Conservation (phyloP, 2,329 filamentous ascomycete genomes). For the Claviceps citrina region DNA sequence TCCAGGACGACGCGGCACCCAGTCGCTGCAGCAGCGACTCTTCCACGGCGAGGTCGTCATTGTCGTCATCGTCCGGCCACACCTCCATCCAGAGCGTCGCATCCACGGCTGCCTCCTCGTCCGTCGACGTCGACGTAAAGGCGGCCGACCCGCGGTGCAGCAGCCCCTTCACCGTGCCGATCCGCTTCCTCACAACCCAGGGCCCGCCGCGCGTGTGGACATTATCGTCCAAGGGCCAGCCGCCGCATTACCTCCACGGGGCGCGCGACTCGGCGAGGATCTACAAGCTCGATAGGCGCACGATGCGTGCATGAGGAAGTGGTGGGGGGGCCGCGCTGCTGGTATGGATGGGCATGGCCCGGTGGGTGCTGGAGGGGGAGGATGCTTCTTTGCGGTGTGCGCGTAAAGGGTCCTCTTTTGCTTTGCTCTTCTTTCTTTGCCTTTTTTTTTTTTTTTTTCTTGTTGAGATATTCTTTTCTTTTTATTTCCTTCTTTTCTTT, state of each 20-base stretch:
- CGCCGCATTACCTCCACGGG: no score
- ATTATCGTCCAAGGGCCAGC: slow-evolving; percentile 17
- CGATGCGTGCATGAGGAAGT: neutral
- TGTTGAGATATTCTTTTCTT: no score
- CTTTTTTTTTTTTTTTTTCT: no score
- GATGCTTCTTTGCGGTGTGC: no score
- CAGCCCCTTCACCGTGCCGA: slow-evolving; percentile 11
- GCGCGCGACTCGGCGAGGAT: neutral
- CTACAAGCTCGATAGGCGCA: neutral
- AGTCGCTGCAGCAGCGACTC: neutral
- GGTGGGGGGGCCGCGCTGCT: no score
- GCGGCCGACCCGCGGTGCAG: no score
- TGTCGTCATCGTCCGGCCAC: slow-evolving; percentile 9
- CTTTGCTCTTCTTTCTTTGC: no score
- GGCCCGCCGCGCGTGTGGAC: slow-evolving; percentile 21
- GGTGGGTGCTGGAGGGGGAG: no score
- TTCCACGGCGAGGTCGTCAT: slow-evolving; percentile 8
- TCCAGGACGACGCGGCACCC: slow-evolving; percentile 11
- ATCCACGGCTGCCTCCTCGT: slow-evolving; percentile 15
- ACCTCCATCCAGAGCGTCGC: slow-evolving; percentile 8
- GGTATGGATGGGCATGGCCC: no score
- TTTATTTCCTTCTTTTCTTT: no score
- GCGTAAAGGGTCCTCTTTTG: no score
- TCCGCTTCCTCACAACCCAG: slow-evolving; percentile 18
- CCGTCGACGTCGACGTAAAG: neutral